Conservation (phyloP, 768 basidiomycete species). For the Galerina marginata region DNA sequence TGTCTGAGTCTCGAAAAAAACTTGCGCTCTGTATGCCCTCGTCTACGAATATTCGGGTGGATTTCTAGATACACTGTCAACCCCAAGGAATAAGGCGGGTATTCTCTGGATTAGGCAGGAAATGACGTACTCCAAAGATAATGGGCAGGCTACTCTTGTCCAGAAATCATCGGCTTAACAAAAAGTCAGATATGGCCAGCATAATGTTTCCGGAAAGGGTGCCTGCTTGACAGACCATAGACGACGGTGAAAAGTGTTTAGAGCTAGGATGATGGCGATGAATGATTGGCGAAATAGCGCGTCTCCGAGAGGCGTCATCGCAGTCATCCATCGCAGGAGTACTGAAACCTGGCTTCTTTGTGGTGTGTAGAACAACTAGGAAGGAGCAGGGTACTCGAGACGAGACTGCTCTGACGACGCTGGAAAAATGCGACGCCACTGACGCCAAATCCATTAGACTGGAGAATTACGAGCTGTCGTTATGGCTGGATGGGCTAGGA, state of each 20-base stretch:
- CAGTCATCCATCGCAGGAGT: constrained; percentile 84
- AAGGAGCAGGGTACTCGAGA: constrained; percentile 19
- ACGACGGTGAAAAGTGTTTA: background rate
- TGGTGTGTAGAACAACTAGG: background rate
- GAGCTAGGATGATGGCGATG: background rate
- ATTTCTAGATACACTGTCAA: too few relatives aligned
- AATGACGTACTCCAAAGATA: too few relatives aligned
- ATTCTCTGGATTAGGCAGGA: too few relatives aligned
- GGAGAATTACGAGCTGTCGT: background rate
- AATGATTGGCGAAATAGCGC: background rate
- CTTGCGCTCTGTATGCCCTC: too few relatives aligned
- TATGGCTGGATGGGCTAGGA: background rate
- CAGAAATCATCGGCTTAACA: too few relatives aligned
- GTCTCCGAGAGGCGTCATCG: constrained; percentile 53
- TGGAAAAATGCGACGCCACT: constrained; percentile 4
- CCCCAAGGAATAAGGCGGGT: too few relatives aligned
- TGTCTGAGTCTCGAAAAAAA: too few relatives aligned
- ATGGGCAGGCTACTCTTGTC: too few relatives aligned
- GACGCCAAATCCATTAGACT: background rate
- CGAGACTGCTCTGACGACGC: constrained; percentile 22
- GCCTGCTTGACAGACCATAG: too few relatives aligned
- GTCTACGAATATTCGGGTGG: background rate
- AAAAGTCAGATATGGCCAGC: too few relatives aligned
- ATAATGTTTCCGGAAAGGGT: too few relatives aligned
- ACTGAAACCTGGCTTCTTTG: constrained; percentile 29